Evolutionary conservation across 2,329 filamentous ascomycete genomes (phyloP), one percentile per base, ranked within the genome.

Genomic region (Paraphaeosphaeria minitans): DNA sequence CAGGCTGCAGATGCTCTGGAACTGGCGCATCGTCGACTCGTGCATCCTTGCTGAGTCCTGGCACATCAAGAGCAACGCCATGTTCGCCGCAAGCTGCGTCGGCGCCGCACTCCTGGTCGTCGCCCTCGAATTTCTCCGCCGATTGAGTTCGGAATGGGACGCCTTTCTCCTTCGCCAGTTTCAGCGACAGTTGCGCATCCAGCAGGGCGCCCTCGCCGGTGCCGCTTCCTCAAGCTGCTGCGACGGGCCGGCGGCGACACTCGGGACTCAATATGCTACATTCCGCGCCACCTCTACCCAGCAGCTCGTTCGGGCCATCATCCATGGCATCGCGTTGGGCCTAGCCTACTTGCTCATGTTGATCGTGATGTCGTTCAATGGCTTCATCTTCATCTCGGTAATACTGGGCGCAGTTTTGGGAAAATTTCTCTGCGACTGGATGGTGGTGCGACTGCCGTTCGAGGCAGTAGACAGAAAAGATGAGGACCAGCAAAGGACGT

Each of bases 321-420:
- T 94, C 21, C 89, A 93, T 66, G 87, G 87, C 78, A 56, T 86
- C 4, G 89, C 91, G 65, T 92, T 94, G 68, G 87, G 86, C 0
- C 83, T 92, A 1, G 90, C 89, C 2, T 95, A 94, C 73, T 87
- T 94, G 66, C 76, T 94, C 68, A 94, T 95, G 91, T 77, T 90
- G 78, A 70, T 88, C 27, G 83, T 85, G 21, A 88, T 88, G 85
- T 87, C 87, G 63, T 88, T 83, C 75, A 87, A 88, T 58, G 84
- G 80, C 8, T 95, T 92, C 76, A 83, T 95, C 62, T 91, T 95
- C 74, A 88, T 94, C 59, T 91, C 87, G 66, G 92, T 95, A 73
- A 85, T 94, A 62, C 84, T 94, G 56, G 92, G 92, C 1, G 86
- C 89, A 0, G 92, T 86, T 63, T 57, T 93, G 5, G 92, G 91